A percentile compares a stretch with the other conserved stretches of the same genome.
phyloP scores from a whole-genome alignment of 768 basidiomycete species.

The Tylopilus plumbeoviolaceoides region DNA sequence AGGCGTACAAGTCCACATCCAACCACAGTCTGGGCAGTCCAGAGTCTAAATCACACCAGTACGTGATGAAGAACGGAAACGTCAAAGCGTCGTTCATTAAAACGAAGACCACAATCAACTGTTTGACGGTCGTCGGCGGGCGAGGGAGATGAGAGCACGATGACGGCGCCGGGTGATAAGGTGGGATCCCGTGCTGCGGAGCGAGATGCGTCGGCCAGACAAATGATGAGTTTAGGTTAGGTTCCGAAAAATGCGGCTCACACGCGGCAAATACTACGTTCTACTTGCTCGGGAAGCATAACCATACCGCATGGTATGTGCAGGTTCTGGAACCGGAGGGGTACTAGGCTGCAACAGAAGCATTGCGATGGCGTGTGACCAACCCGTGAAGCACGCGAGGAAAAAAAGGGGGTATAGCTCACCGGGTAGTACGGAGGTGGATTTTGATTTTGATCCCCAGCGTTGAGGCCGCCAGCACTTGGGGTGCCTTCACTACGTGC shows the following conservation, averaged over 20 bases:
- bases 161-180: constrained; percentile 2
- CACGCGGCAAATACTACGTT: background rate
- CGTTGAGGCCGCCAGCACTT: background rate
- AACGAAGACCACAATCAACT: background rate
- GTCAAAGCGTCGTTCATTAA: background rate
- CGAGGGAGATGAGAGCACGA: background rate
- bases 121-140: background rate
- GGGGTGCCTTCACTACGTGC: background rate
- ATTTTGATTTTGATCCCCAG: constrained; percentile 6
- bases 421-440: constrained; percentile 27
- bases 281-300: background rate
- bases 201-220: no score
- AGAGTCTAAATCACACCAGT: background rate
- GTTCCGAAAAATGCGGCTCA: constrained; percentile 1
- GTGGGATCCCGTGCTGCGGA: no score
- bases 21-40: background rate
- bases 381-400: background rate
- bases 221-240: constrained; percentile 1
- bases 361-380: background rate
- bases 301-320: constrained; percentile 4
- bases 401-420: constrained; percentile 1
- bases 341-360: no score
- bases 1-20: background rate
- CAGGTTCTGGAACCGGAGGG: constrained; percentile 3
- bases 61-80: background rate